Conservation (phyloP, 116 monocot genomes). For the Cymodocea nodosa region DNA sequence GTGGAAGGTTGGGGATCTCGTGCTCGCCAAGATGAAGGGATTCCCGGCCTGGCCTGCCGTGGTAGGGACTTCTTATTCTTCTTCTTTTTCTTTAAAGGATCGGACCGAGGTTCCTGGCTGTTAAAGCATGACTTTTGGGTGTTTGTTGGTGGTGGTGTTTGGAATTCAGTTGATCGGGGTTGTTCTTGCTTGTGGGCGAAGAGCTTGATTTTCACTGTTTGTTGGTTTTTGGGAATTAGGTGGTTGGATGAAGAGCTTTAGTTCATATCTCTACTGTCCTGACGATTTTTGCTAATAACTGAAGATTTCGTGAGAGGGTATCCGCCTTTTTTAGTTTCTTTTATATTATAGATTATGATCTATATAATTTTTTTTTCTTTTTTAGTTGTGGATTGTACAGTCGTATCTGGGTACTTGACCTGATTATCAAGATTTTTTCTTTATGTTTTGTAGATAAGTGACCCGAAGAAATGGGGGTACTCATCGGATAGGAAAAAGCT, state of each 20-base stretch:
- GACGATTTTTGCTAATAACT: not conserved
- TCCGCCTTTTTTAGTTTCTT: not conserved
- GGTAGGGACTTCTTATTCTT: slow-evolving; percentile 21
- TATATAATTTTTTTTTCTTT: not conserved
- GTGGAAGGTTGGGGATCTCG: slow-evolving; percentile 96
- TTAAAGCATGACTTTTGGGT: not conserved
- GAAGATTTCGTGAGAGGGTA: not conserved
- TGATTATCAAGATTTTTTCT: not conserved
- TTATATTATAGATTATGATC: not conserved
- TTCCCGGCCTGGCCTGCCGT: slow-evolving; percentile 95
- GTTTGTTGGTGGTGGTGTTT: not conserved
- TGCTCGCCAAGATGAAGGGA: slow-evolving; percentile 97
- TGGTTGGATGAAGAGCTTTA: not conserved
- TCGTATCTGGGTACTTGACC: not conserved
- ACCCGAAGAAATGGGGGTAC: slow-evolving; percentile 89
- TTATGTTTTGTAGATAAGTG: slow-evolving; percentile 45
- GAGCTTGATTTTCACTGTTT: not conserved
- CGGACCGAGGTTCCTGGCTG: not conserved
- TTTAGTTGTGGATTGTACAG: not conserved
- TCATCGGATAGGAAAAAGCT: slow-evolving; percentile 68
- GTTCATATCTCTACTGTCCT: not conserved
- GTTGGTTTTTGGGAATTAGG: not conserved
- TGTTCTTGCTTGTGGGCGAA: not conserved
- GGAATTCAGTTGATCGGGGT: not conserved
- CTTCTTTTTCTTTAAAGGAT: not conserved